Base-by-base conservation (phyloP, 345 rosid genomes). In the Salix exigua region DNA sequence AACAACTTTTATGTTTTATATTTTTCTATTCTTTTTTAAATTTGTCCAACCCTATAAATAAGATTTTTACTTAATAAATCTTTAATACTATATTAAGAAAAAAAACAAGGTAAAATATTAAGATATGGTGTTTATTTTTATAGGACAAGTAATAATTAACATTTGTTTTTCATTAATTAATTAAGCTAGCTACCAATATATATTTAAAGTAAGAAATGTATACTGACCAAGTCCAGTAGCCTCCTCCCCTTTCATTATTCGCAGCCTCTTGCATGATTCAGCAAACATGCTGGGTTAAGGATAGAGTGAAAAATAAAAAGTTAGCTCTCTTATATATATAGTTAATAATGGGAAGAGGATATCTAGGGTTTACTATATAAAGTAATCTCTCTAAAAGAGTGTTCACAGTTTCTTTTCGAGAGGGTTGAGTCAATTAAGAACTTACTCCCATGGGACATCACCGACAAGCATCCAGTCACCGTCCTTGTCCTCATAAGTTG, bases 381-480 rank as follows among this genome's bases (percentile, higher is more conserved):
- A 55, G 2, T n/a, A 8, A 9, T 2, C 25, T 53, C 26, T 55
- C 60, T 53, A 21, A 21, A 23, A 55, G 23, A n/a, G 5, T 9
- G 11, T 8, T 10, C 28, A 46, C 18, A 46, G 11, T 55, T n/a
- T 23, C 4, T n/a, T 9, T n/a, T 55, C 14, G 28, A 0, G 1
- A 58, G 23, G 62, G 28, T 1, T 10, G 11, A 4, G 25, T 58
- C 16, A 10, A n/a, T 55, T 4, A 48, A 46, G 76, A 60, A 79
- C 88, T 66, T 85, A 94, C 98, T 88, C 85, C 98, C 98, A 94
- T n/a, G 98, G 98, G 62, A 94, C 98, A 81, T 93, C 98, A 16
- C 98, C 98, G 62, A 93, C 92, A 58, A 93, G 94, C 98, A 93
- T 93, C 98, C 97, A 94, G 64, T 94, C 98, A 73, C 97, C 94